phyloP scores from a whole-genome alignment of 2,329 filamentous ascomycete species.

The Ambrosiella cleistominuta region DNA sequence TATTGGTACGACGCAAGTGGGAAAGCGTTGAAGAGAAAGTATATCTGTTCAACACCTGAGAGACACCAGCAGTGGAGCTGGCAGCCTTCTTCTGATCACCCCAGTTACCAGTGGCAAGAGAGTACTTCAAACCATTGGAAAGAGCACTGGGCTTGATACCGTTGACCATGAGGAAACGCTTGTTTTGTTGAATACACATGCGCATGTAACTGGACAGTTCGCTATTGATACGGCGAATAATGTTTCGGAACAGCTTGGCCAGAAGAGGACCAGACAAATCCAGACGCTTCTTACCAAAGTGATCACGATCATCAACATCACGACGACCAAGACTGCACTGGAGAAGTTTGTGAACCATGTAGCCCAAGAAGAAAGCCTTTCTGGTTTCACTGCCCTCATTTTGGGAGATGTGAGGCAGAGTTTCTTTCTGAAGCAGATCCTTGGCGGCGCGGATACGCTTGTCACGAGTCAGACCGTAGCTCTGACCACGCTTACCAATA shows the following conservation, averaged over 20 bases:
- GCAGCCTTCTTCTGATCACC: constrained; percentile 98
- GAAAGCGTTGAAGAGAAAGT: constrained; percentile 93
- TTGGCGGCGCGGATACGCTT: constrained; percentile 83
- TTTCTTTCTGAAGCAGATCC: constrained; percentile 93
- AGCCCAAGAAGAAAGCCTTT: constrained; percentile 95
- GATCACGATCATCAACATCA: constrained; percentile 92
- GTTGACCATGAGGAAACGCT: constrained; percentile 77
- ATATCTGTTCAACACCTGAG: constrained; percentile 93
- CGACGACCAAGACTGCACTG: constrained; percentile 85
- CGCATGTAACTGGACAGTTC: constrained; percentile 86
- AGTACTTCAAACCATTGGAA: constrained; percentile 90
- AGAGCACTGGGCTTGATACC: constrained; percentile 84
- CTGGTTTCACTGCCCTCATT: constrained; percentile 83
- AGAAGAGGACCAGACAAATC: constrained; percentile 88
- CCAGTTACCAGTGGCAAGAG: constrained; percentile 95
- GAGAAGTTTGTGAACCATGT: constrained; percentile 93
- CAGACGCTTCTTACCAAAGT: constrained; percentile 96
- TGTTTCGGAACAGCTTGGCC: constrained; percentile 85
- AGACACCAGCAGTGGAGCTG: constrained; percentile 88
- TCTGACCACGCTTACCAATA: constrained; percentile 79
- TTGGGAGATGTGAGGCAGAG: constrained; percentile 91
- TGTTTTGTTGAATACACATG: constrained; percentile 74
- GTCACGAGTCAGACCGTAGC: constrained; percentile 52
- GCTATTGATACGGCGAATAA: constrained; percentile 78
- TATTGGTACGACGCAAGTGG: constrained; percentile 93